Base-by-base conservation (phyloP, 2,329 filamentous ascomycete genomes). In the Onygena corvina region DNA sequence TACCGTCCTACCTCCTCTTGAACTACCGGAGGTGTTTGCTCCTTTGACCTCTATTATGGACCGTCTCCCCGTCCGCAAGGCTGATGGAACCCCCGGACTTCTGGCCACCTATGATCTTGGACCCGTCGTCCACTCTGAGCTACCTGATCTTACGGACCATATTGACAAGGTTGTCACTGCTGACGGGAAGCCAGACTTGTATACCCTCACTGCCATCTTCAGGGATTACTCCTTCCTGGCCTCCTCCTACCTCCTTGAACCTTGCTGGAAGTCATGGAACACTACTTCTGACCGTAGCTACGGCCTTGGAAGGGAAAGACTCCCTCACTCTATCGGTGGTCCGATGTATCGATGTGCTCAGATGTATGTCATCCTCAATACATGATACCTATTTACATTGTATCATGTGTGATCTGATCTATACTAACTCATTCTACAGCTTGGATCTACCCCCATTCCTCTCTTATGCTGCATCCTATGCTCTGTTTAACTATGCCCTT, bases 171-270 rank as follows among this genome's bases (percentile, higher is more conserved):
- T 84, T 23, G 57, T 65, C 30, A 59, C 65, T 7, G 51, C 59
- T 6, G 64, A 67, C 55, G 67, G 76, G 57, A 73, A 76, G 58
- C 71, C 81, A 53, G 82, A 94, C 67, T 74, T 90, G 33, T 83
- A 83, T 12, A 70, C 86, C 52, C 80, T 93, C 72, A 92, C 89
- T 59, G 88, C 88, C 29, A 70, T 93, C 44, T 94, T 94, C 66
- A 77, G 89, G 16, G 89, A 95, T 70, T 95, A 94, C 65, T 85
- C 84, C 11, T 95, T 94, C 73, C 70, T 94, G 25, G 84, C 88
- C 3, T 93, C 86, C 20, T 85, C 87, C 0, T 94, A 94, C 64
- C 73, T 95, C 25, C 79, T 95, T 25, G 89, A 95, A 72, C 89
- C 89, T 8, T 95, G 89, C 65, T 89, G 92, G 67, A 76, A 86